phyloP scores from a whole-genome alignment of 2,329 filamentous ascomycete genomes.

The Colletotrichum endophyticum region DNA sequence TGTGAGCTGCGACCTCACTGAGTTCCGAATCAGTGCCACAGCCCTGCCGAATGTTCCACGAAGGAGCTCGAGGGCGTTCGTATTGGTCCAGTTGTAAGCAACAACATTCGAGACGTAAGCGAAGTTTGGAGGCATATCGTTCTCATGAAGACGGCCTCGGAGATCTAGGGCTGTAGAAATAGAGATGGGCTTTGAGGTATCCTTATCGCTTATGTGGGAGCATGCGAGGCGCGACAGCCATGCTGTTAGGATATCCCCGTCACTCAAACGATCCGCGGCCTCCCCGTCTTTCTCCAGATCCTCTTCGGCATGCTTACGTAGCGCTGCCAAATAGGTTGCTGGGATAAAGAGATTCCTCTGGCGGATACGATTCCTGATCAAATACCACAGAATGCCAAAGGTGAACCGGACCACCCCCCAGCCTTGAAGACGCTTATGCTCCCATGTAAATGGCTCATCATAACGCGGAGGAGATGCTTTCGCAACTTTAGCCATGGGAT shows the following conservation, averaged over 20 bases:
- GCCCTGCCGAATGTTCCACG: background rate
- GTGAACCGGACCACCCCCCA: conserved; percentile 2
- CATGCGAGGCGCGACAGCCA: conserved; percentile 9
- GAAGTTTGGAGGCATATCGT: background rate
- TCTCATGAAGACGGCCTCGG: background rate
- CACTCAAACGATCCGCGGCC: background rate
- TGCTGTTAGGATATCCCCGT: conserved; percentile 11
- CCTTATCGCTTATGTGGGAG: background rate
- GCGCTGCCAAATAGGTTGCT: background rate
- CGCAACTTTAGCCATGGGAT: conserved; percentile 21
- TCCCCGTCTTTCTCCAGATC: background rate
- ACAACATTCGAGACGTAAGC: conserved; percentile 10
- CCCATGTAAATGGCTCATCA: conserved; percentile 36
- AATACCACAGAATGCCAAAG: conserved; percentile 1
- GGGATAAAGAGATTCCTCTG: conserved; percentile 25
- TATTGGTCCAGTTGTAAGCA: conserved; percentile 14
- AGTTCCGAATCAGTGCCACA: background rate
- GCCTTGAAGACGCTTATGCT: background rate
- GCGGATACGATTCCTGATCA: conserved; percentile 9
- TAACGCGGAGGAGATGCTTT: conserved; percentile 18
- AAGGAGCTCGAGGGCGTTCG: background rate
- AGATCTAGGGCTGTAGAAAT: conserved; percentile 12
- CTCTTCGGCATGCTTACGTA: background rate
- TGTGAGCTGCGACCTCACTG: background rate
- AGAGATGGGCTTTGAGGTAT: background rate